These are phyloP conservation scores for Boletus bicolor DNA, from an alignment of 768 basidiomycete genomes.

Conservation along the genomic window DNA sequence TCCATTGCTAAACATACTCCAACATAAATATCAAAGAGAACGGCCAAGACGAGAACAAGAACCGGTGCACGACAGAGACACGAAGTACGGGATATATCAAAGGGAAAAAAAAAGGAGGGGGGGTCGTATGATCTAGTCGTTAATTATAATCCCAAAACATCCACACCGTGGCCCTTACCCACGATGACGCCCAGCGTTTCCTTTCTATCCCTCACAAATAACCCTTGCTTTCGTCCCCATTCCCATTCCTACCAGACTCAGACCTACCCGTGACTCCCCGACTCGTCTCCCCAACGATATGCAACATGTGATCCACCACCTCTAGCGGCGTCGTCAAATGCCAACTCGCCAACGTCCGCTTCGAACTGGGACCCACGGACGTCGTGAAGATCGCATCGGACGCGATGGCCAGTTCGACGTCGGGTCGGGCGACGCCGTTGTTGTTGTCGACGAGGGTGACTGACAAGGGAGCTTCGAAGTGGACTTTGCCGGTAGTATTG, in stretches of 20 bases:
- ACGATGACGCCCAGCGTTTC: no score
- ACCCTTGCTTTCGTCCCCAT: constrained; percentile 13
- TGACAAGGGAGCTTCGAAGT: constrained; percentile 57
- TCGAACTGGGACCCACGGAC: constrained; percentile 86
- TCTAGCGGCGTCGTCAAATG: constrained; percentile 88
- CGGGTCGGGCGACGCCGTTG: constrained; percentile 30
- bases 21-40: no score
- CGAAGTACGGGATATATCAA: no score
- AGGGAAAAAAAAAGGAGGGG: no score
- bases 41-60: no score
- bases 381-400: constrained; percentile 84
- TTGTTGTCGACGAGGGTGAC: constrained; percentile 35
- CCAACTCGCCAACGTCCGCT: constrained; percentile 89
- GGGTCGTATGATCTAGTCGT: no score
- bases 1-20: no score
- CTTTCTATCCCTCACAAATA: constrained; percentile 11
- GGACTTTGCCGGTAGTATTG: constrained; percentile 32
- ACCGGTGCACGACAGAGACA: no score
- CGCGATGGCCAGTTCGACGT: constrained; percentile 59
- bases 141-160: no score
- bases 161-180: no score
- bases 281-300: constrained; percentile 45
- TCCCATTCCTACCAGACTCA: background rate
- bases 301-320: constrained; percentile 76
- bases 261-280: background rate